phyloP scores from a whole-genome alignment of 2,329 filamentous ascomycete genomes.

The Beauveria sp. region DNA sequence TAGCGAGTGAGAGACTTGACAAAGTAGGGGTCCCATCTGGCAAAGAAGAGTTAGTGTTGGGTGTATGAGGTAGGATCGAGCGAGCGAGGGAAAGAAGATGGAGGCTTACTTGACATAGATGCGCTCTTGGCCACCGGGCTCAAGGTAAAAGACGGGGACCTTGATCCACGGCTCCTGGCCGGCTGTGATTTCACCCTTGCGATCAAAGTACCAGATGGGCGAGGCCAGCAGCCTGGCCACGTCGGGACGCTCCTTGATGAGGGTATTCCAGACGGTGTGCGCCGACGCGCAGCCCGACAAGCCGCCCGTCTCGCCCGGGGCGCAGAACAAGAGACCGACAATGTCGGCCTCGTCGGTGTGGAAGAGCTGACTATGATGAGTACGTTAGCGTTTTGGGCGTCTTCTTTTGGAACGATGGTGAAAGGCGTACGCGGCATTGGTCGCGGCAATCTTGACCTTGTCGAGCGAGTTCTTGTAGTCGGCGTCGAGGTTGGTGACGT shows the following conservation, averaged over 20 bases:
- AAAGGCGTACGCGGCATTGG: constrained; percentile 23
- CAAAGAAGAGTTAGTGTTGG: constrained; percentile 22
- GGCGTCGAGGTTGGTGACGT: constrained; percentile 80
- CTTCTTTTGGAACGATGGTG: background rate
- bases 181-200: constrained; percentile 72
- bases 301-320: constrained; percentile 68
- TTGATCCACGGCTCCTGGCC: constrained; percentile 70
- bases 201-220: constrained; percentile 87
- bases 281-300: constrained; percentile 73
- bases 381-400: background rate
- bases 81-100: background rate
- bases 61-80: background rate
- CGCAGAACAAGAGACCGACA: constrained; percentile 72
- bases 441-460: constrained; percentile 80
- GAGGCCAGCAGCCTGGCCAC: constrained; percentile 66
- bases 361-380: constrained; percentile 19
- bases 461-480: constrained; percentile 62
- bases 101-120: constrained; percentile 53
- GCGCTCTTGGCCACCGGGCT: constrained; percentile 43
- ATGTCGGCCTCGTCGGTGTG: constrained; percentile 78
- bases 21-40: constrained; percentile 89
- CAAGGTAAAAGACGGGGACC: constrained; percentile 68
- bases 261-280: constrained; percentile 73
- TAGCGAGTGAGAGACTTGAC: constrained; percentile 69
- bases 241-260: constrained; percentile 71